These are phyloP conservation scores for Boletus rubroflammeus DNA, from an alignment of 768 basidiomycete species.

Conservation along the genomic window DNA sequence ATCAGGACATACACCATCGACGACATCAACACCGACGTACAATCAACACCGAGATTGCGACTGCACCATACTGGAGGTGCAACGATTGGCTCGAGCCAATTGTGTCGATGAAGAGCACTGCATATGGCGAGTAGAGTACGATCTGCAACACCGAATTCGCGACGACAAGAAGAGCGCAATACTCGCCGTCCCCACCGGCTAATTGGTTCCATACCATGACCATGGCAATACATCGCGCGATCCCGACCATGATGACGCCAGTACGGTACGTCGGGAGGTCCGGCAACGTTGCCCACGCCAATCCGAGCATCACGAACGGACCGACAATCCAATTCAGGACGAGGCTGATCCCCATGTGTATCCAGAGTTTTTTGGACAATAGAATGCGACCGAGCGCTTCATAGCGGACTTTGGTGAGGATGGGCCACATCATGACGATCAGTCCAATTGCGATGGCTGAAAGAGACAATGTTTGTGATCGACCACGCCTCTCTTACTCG, in stretches of 20 bases:
- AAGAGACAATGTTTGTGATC: neutral
- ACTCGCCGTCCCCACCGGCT: slow-evolving; percentile 62
- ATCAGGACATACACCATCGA: neutral
- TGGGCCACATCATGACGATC: slow-evolving; percentile 88
- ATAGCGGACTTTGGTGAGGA: slow-evolving; percentile 73
- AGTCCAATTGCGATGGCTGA: slow-evolving; percentile 78
- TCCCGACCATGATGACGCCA: slow-evolving; percentile 80
- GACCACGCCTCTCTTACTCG: neutral
- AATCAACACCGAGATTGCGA: slow-evolving; percentile 67
- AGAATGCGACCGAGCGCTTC: slow-evolving; percentile 62
- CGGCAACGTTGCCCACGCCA: slow-evolving; percentile 83
- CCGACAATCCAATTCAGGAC: slow-evolving; percentile 78
- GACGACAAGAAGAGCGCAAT: slow-evolving; percentile 78
- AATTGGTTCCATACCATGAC: slow-evolving; percentile 82
- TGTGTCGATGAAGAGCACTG: slow-evolving; percentile 69
- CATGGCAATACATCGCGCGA: slow-evolving; percentile 46
- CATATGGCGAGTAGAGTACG: slow-evolving; percentile 61
- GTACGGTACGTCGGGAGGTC: slow-evolving; percentile 71
- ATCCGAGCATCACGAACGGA: slow-evolving; percentile 78
- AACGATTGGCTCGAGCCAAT: slow-evolving; percentile 46
- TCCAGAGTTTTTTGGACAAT: slow-evolving; percentile 50
- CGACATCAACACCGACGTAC: slow-evolving; percentile 40
- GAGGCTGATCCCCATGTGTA: slow-evolving; percentile 65
- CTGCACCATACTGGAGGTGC: slow-evolving; percentile 52
- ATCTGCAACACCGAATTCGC: slow-evolving; percentile 81